phyloP scores from a whole-genome alignment of 2,329 filamentous ascomycete genomes.

The Stagonosporopsis tanaceti region DNA sequence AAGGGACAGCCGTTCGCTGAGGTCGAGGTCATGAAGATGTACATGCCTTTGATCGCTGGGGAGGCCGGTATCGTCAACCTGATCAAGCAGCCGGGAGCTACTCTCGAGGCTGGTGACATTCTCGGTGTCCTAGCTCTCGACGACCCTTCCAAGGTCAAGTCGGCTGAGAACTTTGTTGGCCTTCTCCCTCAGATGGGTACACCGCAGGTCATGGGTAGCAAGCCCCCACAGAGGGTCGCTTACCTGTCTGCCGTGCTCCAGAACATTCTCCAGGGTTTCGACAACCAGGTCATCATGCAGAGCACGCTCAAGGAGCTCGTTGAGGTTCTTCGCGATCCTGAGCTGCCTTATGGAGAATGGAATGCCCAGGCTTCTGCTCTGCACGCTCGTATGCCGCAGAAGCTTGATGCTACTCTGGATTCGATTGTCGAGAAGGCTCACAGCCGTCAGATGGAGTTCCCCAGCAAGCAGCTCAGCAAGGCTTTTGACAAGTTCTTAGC shows the following conservation, averaged over 20 bases:
- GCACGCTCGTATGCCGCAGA: slow-evolving; percentile 96
- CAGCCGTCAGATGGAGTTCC: slow-evolving; percentile 83
- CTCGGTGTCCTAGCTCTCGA: slow-evolving; percentile 96
- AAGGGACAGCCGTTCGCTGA: slow-evolving; percentile 94
- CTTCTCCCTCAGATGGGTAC: slow-evolving; percentile 87
- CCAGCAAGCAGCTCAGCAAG: slow-evolving; percentile 85
- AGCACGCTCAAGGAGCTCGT: slow-evolving; percentile 85
- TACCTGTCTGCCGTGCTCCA: slow-evolving; percentile 78
- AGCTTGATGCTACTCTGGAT: slow-evolving; percentile 81
- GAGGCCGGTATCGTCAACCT: slow-evolving; percentile 97
- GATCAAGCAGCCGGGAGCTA: slow-evolving; percentile 99
- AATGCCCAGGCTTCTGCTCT: slow-evolving; percentile 93
- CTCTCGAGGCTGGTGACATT: slow-evolving; percentile 96
- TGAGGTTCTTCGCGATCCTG: slow-evolving; percentile 86
- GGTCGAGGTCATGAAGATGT: slow-evolving; percentile 99
- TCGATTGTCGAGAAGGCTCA: slow-evolving; percentile 87
- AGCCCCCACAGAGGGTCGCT: slow-evolving; percentile 87
- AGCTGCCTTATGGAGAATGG: slow-evolving; percentile 96
- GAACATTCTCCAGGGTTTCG: slow-evolving; percentile 91
- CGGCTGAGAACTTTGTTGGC: slow-evolving; percentile 90
- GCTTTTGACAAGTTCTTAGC: slow-evolving; percentile 87
- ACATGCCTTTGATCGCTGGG: slow-evolving; percentile 95
- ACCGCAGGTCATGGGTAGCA: slow-evolving; percentile 86
- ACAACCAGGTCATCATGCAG: slow-evolving; percentile 97
- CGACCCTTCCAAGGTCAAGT: slow-evolving; percentile 95